Base-by-base conservation (phyloP, 1,139 yeast genomes). In the Hanseniaspora uvarum region DNA sequence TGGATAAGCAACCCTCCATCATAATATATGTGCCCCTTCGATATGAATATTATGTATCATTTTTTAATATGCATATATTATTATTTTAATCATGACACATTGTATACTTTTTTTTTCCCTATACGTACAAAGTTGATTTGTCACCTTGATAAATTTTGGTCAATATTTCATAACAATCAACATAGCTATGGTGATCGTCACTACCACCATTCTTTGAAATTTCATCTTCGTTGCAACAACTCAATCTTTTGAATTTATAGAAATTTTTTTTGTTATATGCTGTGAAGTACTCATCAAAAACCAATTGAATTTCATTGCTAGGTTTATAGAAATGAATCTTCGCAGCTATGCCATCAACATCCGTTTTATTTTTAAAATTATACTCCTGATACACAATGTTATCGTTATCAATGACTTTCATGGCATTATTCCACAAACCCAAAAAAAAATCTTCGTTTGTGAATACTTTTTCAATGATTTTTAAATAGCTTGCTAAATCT, bases 221-320 rank as follows among this genome's bases (percentile, higher is more conserved):
- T 8, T 24, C 37, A 28, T 28, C 44, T 5, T 37, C 38, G 10
- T 21, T 26, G 16, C n/a, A 33, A n/a, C 53, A 49, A 21, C 37
- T 38, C 11, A 36, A 18, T n/a, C 12, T 21, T 11, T 38, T 24
- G 23, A 50, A 37, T 12, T n/a, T 18, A 6, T 50, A 44, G 44
- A 37, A 50, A 12, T 44, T 50, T 10, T 43, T 40, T 21, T 16
- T 44, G 30, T 28, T 43, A 19, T 50, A 50, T n/a, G 53, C 46
- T 14, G 53, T 50, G 33, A 50, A 50, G 40, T 50, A 50, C 34
- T 50, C 53, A 16, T 50, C 48, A 10, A 50, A 19, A 3, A 50
- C 53, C 3, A 50, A 14, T 6, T 40, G 44, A 3, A 50, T 33
- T 7, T 50, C 53, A 11, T 37, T 19, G 18, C 48, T 50, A 1